A percentile compares a stretch with the other conserved stretches of the same genome.
Conservation (phyloP, 352 stramenopile genomes). For the Halophytophthora batemanensis region DNA sequence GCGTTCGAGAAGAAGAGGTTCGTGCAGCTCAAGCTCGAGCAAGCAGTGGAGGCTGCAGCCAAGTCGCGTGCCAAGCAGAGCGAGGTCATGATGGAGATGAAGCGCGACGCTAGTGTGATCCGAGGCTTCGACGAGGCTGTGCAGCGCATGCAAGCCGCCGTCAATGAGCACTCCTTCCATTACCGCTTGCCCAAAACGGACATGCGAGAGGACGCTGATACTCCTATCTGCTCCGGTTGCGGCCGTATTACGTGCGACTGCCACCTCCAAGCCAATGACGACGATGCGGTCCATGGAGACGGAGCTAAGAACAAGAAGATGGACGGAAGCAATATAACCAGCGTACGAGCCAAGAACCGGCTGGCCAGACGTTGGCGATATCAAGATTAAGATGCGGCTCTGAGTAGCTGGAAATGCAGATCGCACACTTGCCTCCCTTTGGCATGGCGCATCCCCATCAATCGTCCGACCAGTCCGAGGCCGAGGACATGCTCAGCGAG, state of each 20-base stretch:
- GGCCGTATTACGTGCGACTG: slow-evolving; percentile 60
- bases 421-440: not conserved
- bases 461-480: slow-evolving; percentile 86
- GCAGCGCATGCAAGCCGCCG: slow-evolving; percentile 45
- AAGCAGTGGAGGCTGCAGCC: slow-evolving; percentile 41
- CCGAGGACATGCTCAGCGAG: slow-evolving; percentile 81
- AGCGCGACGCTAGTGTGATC: slow-evolving; percentile 39
- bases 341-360: slow-evolving; percentile 23
- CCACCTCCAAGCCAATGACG: slow-evolving; percentile 15
- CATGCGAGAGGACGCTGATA: slow-evolving; percentile 37
- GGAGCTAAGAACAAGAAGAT: slow-evolving; percentile 5
- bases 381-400: slow-evolving; percentile 22
- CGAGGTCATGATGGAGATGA: slow-evolving; percentile 38
- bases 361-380: slow-evolving; percentile 33
- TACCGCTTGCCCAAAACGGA: slow-evolving; percentile 62
- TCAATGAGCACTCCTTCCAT: slow-evolving; percentile 51
- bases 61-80: slow-evolving; percentile 40
- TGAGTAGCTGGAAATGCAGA: not conserved
- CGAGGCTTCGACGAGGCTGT: slow-evolving; percentile 50
- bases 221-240: slow-evolving; percentile 44
- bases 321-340: slow-evolving; percentile 12
- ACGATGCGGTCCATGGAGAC: not conserved
- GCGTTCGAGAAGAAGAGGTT: slow-evolving; percentile 54
- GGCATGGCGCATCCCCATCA: slow-evolving; percentile 15
- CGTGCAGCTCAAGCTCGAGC: slow-evolving; percentile 42